Percentiles rank a stretch among this genome's conserved stretches.
phyloP scores from a whole-genome alignment of 805 yeast species.

The Pichia rugopelliculosa region DNA sequence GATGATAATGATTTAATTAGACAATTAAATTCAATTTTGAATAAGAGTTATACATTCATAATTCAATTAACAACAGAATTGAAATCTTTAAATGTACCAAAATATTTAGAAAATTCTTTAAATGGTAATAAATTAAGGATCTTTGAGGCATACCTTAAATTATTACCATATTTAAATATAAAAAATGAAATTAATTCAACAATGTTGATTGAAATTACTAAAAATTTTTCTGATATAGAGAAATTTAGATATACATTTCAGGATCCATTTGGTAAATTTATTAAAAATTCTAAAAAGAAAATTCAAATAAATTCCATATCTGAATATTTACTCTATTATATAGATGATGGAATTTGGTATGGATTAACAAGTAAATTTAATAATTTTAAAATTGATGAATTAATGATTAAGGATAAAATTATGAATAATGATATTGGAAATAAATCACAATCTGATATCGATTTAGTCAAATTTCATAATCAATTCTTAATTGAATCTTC shows the following conservation, averaged over 20 bases:
- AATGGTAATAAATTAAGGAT: constrained; percentile 26
- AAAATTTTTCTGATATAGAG: constrained; percentile 24
- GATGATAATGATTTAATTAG: constrained; percentile 29
- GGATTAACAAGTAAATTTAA: constrained; percentile 38
- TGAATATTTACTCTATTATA: constrained; percentile 27
- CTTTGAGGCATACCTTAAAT: constrained; percentile 25
- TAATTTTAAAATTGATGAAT: constrained; percentile 25
- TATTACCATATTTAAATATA: constrained; percentile 27
- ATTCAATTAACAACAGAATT: constrained; percentile 21
- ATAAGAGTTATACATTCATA: constrained; percentile 27
- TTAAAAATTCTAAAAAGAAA: constrained; percentile 12
- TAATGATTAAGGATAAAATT: constrained; percentile 21
- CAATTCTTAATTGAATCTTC: constrained; percentile 27
- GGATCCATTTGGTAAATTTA: constrained; percentile 3
- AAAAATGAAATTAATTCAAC: constrained; percentile 28
- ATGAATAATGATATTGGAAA: not conserved
- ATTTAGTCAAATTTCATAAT: constrained; percentile 18
- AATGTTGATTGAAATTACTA: constrained; percentile 27
- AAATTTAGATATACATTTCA: constrained; percentile 6
- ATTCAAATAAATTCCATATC: constrained; percentile 13
- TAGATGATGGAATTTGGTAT: constrained; percentile 33
- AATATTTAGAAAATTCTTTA: constrained; percentile 19
- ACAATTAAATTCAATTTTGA: constrained; percentile 26
- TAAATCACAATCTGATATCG: constrained; percentile 21
- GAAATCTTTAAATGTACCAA: constrained; percentile 11